phyloP scores from a whole-genome alignment of 1,284 basidiomycete species.

The Xerocomus tenax region DNA sequence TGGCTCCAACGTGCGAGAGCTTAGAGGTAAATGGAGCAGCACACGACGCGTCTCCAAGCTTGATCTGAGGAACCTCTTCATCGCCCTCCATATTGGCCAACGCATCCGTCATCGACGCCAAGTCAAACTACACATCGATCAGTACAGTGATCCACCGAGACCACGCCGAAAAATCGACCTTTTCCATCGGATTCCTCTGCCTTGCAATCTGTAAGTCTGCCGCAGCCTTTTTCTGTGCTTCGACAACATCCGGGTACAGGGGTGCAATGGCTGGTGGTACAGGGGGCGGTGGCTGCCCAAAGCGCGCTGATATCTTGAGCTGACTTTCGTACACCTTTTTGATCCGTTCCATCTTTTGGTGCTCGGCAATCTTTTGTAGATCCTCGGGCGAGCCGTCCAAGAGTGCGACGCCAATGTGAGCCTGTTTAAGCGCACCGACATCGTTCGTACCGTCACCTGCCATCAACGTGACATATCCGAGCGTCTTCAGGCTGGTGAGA shows the following conservation, averaged over 20 bases:
- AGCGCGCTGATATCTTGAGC: conserved; percentile 77
- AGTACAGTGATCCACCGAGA: not conserved
- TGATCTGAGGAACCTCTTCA: conserved; percentile 90
- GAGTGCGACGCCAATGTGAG: conserved; percentile 88
- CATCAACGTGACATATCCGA: conserved; percentile 90
- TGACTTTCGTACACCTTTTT: conserved; percentile 96
- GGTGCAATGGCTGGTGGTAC: conserved; percentile 79
- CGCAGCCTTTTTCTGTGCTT: conserved; percentile 74
- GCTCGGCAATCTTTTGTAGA: conserved; percentile 85
- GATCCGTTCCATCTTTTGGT: conserved; percentile 78
- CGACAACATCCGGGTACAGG: conserved; percentile 81
- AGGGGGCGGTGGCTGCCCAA: conserved; percentile 86
- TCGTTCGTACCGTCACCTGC: conserved; percentile 97
- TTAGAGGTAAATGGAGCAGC: conserved; percentile 96
- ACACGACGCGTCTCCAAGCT: conserved; percentile 92
- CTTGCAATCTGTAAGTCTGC: conserved; percentile 56
- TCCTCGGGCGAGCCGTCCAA: conserved; percentile 88
- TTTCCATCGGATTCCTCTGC: conserved; percentile 82
- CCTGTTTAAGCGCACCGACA: conserved; percentile 92
- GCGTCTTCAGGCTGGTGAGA: conserved; percentile 75
- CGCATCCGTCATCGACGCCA: conserved; percentile 80
- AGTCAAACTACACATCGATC: conserved; percentile 61
- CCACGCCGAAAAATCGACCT: conserved; percentile 41
- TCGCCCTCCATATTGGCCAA: conserved; percentile 89
- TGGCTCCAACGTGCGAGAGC: conserved; percentile 84